Base-by-base conservation (phyloP, 306 rosid species). In the Acacia acuminata region DNA sequence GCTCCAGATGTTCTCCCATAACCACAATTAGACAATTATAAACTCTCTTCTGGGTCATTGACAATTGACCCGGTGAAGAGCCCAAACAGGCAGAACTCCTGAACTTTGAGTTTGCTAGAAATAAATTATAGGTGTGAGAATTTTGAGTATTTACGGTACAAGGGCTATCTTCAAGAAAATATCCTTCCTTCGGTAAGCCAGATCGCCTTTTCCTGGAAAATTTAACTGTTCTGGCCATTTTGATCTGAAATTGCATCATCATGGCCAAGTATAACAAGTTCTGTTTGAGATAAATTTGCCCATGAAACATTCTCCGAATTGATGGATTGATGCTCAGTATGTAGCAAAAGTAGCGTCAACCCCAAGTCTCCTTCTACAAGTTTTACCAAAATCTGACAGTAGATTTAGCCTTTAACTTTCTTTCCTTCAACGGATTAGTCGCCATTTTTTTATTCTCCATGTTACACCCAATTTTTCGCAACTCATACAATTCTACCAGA, bases 401-500 rank as follows among this genome's bases (percentile, higher is more conserved):
- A 50, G 7, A 51, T 66, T 11, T 4, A 60, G 40, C 75, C 50
- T 42, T 73, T 22, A 30, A 64, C 19, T 64, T 30, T 13, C 70
- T 64, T 64, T 30, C 38, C 20, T 64, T 30, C 70, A 30, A 27
- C 15, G 44, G 34, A 17, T 32, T 63, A 64, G 70, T 82, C 24
- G 45, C 8, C 48, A 12, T 7, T 67, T 19, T 66, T 69, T 43
- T 19, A 48, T 34, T 22, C 48, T 30, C 27, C 42, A 47, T 53
- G 38, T 27, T 51, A 25, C 48, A 16, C 43, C 48, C 76, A 22
- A 50, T 22, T 44, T 71, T 43, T 13, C 2, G 47, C 75, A 75
- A 36, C 67, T 78, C 61, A 48, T 24, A 64, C 76, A 36, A 69
- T 51, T 79, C 76, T 30, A 10, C 58, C 84, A 58, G 32, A 53